Conservation (phyloP, 179 eudicot species). For the Actinidia polygama region DNA sequence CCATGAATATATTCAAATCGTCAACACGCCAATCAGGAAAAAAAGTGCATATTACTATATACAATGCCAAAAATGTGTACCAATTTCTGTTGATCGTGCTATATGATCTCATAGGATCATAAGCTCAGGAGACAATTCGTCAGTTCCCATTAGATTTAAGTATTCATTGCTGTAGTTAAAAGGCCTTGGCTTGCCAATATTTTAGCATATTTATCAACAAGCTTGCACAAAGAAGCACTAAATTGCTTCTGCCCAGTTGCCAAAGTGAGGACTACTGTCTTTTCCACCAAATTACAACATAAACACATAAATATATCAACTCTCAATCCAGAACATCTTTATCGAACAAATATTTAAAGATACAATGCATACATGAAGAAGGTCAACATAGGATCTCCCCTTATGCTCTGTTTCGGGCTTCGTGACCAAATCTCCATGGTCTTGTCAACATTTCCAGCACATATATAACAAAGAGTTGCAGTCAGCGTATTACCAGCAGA, state of each 20-base stretch:
- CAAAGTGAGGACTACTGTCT: slow-evolving; percentile 89
- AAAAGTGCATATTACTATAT: too few species aligned
- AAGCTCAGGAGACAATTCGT: slow-evolving; percentile 91
- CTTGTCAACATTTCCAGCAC: slow-evolving; percentile 96
- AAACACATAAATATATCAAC: slow-evolving; percentile 6
- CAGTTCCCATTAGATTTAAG: slow-evolving; percentile 78
- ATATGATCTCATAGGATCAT: slow-evolving; percentile 83
- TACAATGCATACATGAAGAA: slow-evolving; percentile 67
- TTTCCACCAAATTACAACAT: slow-evolving; percentile 79
- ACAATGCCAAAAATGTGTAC: slow-evolving; percentile 36
- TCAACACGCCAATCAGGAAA: too few species aligned
- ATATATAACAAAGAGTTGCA: slow-evolving; percentile 90
- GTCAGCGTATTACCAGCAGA: slow-evolving; percentile 80
- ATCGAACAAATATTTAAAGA: background rate
- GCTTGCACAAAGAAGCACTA: slow-evolving; percentile 87
- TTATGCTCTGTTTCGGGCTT: slow-evolving; percentile 59
- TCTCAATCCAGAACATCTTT: slow-evolving; percentile 2
- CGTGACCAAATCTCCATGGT: slow-evolving; percentile 92
- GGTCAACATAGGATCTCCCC: slow-evolving; percentile 83
- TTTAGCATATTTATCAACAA: slow-evolving; percentile 94
- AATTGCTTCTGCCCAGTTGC: slow-evolving; percentile 90
- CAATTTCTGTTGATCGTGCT: slow-evolving; percentile 70
- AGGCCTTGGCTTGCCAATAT: slow-evolving; percentile 99
- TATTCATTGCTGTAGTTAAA: slow-evolving; percentile 85
- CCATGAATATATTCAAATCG: too few species aligned